Conservation (phyloP, 768 basidiomycete species). For the Xerocomellus chrysenteron region DNA sequence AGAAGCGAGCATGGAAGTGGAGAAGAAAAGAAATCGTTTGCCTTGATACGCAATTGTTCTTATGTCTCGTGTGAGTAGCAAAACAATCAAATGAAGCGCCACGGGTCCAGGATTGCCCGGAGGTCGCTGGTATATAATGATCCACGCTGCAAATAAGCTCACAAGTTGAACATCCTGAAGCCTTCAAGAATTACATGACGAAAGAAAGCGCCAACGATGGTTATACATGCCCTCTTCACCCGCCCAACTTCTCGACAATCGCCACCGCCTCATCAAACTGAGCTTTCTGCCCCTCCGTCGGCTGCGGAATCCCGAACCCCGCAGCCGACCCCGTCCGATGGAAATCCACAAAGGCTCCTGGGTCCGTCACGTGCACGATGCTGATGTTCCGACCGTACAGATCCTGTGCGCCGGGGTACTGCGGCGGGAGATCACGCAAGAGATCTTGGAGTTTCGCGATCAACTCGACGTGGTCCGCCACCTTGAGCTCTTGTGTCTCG, state of each 20-base stretch:
- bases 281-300: slow-evolving; percentile 61
- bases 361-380: slow-evolving; percentile 50
- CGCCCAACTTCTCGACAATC: slow-evolving; percentile 54
- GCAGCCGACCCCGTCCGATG: slow-evolving; percentile 50
- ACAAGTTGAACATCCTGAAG: not conserved
- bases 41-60: too few relatives aligned
- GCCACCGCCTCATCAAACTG: slow-evolving; percentile 69
- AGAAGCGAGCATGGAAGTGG: too few relatives aligned
- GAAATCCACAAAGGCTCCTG: not conserved
- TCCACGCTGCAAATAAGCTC: not conserved
- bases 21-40: too few relatives aligned
- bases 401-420: slow-evolving; percentile 58
- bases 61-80: too few relatives aligned
- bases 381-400: slow-evolving; percentile 70
- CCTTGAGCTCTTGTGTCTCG: slow-evolving; percentile 50
- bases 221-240: not conserved
- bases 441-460: slow-evolving; percentile 49
- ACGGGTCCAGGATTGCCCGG: too few relatives aligned
- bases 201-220: not conserved
- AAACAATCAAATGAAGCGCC: too few relatives aligned
- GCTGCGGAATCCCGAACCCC: slow-evolving; percentile 45
- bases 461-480: slow-evolving; percentile 6
- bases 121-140: too few relatives aligned
- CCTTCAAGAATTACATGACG: not conserved
- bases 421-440: slow-evolving; percentile 45